Evolutionary conservation across 371 early-diverging fungal species (phyloP).

Genomic region (Actinomortierella ambigua): DNA sequence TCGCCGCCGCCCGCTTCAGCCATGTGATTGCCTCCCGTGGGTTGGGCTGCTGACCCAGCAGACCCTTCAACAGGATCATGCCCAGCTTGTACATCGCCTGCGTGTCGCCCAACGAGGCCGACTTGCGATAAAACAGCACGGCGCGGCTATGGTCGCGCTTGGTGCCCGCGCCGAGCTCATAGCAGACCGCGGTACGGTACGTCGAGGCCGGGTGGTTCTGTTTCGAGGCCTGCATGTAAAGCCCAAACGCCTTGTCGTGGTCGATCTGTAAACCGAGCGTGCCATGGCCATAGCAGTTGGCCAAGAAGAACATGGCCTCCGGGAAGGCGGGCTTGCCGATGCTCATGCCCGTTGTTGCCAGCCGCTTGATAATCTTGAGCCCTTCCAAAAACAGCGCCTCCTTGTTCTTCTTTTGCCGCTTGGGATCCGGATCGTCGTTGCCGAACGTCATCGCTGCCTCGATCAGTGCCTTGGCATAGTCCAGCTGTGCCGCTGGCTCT

Average conservation of each 20-base stretch:
- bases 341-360: constrained; percentile 68
- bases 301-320: constrained; percentile 93
- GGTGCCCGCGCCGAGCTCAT: constrained; percentile 94
- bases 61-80: constrained; percentile 82
- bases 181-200: constrained; percentile 94
- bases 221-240: constrained; percentile 92
- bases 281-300: constrained; percentile 83
- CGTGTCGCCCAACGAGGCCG: constrained; percentile 92
- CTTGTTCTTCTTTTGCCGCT: constrained; percentile 71
- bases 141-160: constrained; percentile 85
- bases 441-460: constrained; percentile 55
- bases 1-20: constrained; percentile 91
- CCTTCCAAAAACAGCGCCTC: constrained; percentile 74
- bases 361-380: constrained; percentile 77
- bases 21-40: constrained; percentile 92
- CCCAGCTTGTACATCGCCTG: constrained; percentile 97
- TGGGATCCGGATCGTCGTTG: constrained; percentile 69
- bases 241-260: constrained; percentile 88
- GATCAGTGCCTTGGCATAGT: constrained; percentile 80
- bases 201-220: constrained; percentile 91
- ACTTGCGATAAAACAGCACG: constrained; percentile 92
- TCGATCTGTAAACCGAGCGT: constrained; percentile 77
- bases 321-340: constrained; percentile 75
- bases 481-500: constrained; percentile 80
- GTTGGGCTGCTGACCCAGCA: constrained; percentile 67